phyloP scores from a whole-genome alignment of 768 basidiomycete species.

The Porphyrellus cyaneotinctus region DNA sequence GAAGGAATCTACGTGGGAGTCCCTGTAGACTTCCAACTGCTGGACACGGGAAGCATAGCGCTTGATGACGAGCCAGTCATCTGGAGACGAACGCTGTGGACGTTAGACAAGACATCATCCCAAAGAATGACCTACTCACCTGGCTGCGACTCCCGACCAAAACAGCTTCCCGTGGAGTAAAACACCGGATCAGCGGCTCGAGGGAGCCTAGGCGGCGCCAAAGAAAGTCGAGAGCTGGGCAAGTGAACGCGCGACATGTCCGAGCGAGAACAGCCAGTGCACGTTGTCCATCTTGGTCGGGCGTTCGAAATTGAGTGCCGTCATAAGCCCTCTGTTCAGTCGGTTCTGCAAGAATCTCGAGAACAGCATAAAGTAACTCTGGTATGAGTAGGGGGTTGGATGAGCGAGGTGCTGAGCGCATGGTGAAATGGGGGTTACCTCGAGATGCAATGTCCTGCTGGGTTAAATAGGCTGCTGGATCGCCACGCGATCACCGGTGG shows the following conservation, averaged over 20 bases:
- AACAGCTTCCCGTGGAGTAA: neutral
- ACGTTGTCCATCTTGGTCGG: neutral
- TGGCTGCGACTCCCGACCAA: no score
- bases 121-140: neutral
- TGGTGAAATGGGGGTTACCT: neutral
- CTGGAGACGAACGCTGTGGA: neutral
- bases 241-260: conserved; percentile 1
- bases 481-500: no score
- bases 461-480: neutral
- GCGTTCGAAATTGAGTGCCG: neutral
- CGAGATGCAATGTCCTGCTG: neutral
- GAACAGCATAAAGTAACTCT: neutral
- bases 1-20: no score
- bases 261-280: neutral
- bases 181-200: neutral
- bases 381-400: neutral
- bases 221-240: neutral
- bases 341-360: neutral
- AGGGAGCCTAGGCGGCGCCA: neutral
- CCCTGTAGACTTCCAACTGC: neutral
- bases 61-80: neutral
- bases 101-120: neutral
- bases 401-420: neutral
- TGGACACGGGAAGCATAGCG: neutral
- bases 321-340: neutral